These are phyloP conservation scores for Melastoma candidum DNA, from an alignment of 441 rosid species.

Conservation along the genomic window DNA sequence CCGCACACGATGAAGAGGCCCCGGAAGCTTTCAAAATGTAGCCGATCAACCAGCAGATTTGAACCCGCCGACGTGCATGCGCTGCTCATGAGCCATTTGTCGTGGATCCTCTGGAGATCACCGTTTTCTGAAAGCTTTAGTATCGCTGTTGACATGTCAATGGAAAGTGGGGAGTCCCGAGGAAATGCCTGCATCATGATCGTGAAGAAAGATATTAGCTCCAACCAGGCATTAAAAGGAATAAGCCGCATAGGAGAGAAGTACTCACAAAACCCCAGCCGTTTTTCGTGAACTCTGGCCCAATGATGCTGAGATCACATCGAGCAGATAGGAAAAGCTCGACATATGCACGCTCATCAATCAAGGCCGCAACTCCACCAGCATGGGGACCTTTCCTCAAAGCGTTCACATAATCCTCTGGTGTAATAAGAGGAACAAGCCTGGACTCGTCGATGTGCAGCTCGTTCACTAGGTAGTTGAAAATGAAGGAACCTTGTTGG, in stretches of 20 bases:
- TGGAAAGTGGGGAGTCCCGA: conserved; percentile 55
- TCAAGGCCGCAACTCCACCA: conserved; percentile 75
- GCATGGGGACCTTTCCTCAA: conserved; percentile 49
- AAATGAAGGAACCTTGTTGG: conserved; percentile 71
- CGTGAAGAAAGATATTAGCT: neutral
- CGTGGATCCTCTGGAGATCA: conserved; percentile 46
- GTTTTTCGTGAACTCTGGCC: conserved; percentile 60
- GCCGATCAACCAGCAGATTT: conserved; percentile 34
- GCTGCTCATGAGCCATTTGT: conserved; percentile 55
- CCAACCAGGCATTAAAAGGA: no score
- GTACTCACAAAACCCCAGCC: conserved; percentile 98
- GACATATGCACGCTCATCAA: conserved; percentile 73
- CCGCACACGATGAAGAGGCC: conserved; percentile 67
- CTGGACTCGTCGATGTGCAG: conserved; percentile 55
- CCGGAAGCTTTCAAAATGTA: conserved; percentile 65
- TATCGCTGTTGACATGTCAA: conserved; percentile 81
- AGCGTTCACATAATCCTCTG: conserved; percentile 57
- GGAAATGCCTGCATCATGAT: conserved; percentile 49
- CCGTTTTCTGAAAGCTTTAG: conserved; percentile 68
- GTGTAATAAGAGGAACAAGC: conserved; percentile 48
- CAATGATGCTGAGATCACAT: conserved; percentile 56
- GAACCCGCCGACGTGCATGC: conserved; percentile 31
- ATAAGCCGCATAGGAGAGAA: no score
- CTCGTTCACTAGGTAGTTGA: conserved; percentile 41
- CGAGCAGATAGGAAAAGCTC: conserved; percentile 50